phyloP scores from a whole-genome alignment of 768 basidiomycete species.

The Boletus huronensis region DNA sequence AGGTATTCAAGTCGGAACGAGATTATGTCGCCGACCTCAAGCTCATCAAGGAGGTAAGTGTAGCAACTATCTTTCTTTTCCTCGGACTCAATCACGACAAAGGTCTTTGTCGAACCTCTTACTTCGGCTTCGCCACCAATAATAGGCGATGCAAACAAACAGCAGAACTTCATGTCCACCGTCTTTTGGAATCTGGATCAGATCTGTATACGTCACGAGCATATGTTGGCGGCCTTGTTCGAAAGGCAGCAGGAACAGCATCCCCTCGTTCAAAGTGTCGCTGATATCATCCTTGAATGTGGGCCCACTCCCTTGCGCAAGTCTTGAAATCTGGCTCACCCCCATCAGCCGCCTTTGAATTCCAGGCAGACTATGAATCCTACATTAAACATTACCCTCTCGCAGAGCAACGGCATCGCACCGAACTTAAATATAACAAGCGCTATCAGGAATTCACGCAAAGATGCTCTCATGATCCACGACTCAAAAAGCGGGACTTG shows the following conservation, averaged over 20 bases:
- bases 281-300: conserved; percentile 85
- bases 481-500: conserved; percentile 71
- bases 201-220: conserved; percentile 63
- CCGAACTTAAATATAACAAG: conserved; percentile 66
- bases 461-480: conserved; percentile 57
- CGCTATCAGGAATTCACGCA: conserved; percentile 67
- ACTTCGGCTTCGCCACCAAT: conserved; percentile 59
- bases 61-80: neutral
- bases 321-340: conserved; percentile 12
- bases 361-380: conserved; percentile 65
- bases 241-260: conserved; percentile 80
- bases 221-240: conserved; percentile 70
- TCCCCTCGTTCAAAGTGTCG: conserved; percentile 75
- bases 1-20: conserved; percentile 85
- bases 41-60: conserved; percentile 57
- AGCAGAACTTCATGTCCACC: conserved; percentile 67
- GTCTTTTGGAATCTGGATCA: conserved; percentile 82
- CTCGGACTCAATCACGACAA: conserved; percentile 2
- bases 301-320: conserved; percentile 22
- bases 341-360: conserved; percentile 36
- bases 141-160: conserved; percentile 46
- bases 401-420: conserved; percentile 76
- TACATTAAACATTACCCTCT: conserved; percentile 90
- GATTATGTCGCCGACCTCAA: conserved; percentile 84
- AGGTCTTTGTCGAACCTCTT: conserved; percentile 77